A percentile compares a stretch with the other conserved stretches of the same genome.
phyloP scores from a whole-genome alignment of 2,329 filamentous ascomycete species.

The Alternaria arbusti region DNA sequence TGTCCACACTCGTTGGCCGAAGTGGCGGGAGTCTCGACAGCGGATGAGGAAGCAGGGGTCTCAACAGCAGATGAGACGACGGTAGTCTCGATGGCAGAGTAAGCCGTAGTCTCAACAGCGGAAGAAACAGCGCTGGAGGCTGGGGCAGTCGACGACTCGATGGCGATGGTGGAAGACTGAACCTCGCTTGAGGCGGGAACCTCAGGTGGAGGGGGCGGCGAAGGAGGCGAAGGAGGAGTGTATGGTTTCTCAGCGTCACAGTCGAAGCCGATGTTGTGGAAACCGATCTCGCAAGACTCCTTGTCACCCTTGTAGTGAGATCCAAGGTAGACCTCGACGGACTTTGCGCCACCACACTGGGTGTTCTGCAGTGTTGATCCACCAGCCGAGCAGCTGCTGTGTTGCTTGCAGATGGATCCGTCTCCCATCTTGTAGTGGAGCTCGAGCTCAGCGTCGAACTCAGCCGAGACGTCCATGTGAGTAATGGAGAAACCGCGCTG shows the following conservation, averaged over 20 bases:
- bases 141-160: slow-evolving; percentile 5
- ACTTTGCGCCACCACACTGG: slow-evolving; percentile 90
- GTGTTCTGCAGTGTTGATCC: slow-evolving; percentile 78
- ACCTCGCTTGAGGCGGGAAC: slow-evolving; percentile 15
- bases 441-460: slow-evolving; percentile 79
- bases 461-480: slow-evolving; percentile 73
- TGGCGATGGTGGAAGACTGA: slow-evolving; percentile 6
- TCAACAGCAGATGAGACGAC: not conserved
- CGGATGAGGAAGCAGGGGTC: slow-evolving; percentile 12
- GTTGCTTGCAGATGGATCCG: slow-evolving; percentile 81
- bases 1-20: slow-evolving; percentile 7
- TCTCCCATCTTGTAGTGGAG: slow-evolving; percentile 89
- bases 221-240: slow-evolving; percentile 21
- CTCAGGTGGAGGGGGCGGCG: slow-evolving; percentile 10
- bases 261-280: slow-evolving; percentile 78
- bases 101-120: not conserved
- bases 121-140: slow-evolving; percentile 1
- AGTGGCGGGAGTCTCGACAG: slow-evolving; percentile 10
- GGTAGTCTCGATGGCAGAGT: slow-evolving; percentile 1
- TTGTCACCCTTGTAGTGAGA: slow-evolving; percentile 55
- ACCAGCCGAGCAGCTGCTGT: slow-evolving; percentile 64
- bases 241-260: slow-evolving; percentile 57
- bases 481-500: slow-evolving; percentile 73
- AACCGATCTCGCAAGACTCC: slow-evolving; percentile 70
- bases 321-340: slow-evolving; percentile 73